phyloP scores from a whole-genome alignment of 441 rosid genomes.

The Theobroma grandiflorum region DNA sequence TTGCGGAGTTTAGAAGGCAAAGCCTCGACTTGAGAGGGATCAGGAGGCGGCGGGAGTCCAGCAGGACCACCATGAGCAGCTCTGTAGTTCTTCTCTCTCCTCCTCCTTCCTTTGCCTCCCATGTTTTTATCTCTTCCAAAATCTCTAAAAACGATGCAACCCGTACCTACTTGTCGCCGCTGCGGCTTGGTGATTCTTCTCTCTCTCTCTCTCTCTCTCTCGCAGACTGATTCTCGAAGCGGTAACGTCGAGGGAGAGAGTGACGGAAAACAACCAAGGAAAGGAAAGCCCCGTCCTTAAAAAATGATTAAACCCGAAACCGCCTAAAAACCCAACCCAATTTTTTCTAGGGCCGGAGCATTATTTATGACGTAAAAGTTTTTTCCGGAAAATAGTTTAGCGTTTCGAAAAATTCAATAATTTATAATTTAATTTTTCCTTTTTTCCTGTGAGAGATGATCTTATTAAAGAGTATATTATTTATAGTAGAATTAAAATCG shows the following conservation, averaged over 20 bases:
- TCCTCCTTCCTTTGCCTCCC: conserved; percentile 84
- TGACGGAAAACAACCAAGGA: too few relatives aligned
- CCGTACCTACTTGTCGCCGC: neutral
- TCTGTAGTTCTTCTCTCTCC: conserved; percentile 83
- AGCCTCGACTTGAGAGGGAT: conserved; percentile 69
- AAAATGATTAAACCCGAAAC: neutral
- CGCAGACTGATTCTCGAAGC: neutral
- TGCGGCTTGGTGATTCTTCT: neutral
- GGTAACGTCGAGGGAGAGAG: neutral
- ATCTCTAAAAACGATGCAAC: neutral
- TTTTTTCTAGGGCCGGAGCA: neutral
- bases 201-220: neutral
- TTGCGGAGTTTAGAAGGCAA: conserved; percentile 84
- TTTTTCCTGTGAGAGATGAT: too few relatives aligned
- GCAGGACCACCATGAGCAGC: conserved; percentile 80
- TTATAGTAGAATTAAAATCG: too few relatives aligned
- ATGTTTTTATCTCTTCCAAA: conserved; percentile 38
- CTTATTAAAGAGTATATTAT: too few relatives aligned
- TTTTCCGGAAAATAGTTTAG: too few relatives aligned
- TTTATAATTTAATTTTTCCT: too few relatives aligned
- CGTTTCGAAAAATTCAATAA: too few relatives aligned
- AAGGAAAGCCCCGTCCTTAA: neutral
- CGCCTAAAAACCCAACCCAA: neutral
- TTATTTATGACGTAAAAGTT: too few relatives aligned
- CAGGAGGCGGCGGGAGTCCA: conserved; percentile 86